phyloP scores from a whole-genome alignment of 2,329 filamentous ascomycete species.

The Ophiostoma tasmaniense region DNA sequence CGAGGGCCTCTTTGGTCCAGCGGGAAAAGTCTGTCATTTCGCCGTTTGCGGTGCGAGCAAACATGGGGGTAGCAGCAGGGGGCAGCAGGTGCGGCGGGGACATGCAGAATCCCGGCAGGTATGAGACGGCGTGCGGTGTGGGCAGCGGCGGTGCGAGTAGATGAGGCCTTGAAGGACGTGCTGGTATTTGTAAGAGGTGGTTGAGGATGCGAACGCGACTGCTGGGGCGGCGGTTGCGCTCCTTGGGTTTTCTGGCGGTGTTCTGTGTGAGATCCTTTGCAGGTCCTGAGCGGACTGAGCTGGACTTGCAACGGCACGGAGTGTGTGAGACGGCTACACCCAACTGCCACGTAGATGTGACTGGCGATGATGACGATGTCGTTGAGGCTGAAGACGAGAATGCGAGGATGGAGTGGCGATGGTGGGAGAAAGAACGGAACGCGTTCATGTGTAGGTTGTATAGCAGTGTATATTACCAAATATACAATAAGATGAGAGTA shows the following conservation, averaged over 20 bases:
- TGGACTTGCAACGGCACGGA: background rate
- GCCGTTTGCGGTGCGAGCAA: background rate
- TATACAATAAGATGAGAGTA: background rate
- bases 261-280: background rate
- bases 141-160: background rate
- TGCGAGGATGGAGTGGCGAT: background rate
- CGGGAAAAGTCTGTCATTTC: conserved; percentile 20
- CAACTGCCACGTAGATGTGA: background rate
- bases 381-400: background rate
- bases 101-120: background rate
- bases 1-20: conserved; percentile 31
- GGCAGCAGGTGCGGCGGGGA: conserved; percentile 3
- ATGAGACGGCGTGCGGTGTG: conserved; percentile 4
- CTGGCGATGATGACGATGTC: background rate
- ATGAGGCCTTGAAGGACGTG: background rate
- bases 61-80: background rate
- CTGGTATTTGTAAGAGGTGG: background rate
- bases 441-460: background rate
- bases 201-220: conserved; percentile 5
- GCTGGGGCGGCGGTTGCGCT: background rate
- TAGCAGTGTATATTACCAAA: background rate
- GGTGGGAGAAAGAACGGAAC: background rate
- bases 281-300: background rate
- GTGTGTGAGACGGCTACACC: background rate
- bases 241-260: background rate